phyloP scores from a whole-genome alignment of 2,329 filamentous ascomycete genomes.

The Pezicula carpinea region DNA sequence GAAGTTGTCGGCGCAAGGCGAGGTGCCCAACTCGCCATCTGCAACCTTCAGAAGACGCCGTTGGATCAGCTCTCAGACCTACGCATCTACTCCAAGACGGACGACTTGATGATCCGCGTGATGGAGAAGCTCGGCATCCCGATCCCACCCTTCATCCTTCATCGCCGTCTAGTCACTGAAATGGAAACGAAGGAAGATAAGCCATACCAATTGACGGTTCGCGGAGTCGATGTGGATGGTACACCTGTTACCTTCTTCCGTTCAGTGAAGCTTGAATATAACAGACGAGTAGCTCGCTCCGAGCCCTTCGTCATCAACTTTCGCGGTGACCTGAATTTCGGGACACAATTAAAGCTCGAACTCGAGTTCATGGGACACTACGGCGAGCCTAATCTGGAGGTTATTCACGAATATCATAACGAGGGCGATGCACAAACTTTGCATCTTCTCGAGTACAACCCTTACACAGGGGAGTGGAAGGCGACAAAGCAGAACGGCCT shows the following conservation, averaged over 20 bases:
- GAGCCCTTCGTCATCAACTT: constrained; percentile 37
- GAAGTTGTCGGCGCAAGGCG: constrained; percentile 28
- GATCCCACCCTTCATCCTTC: constrained; percentile 35
- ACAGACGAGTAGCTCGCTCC: constrained; percentile 28
- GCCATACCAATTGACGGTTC: constrained; percentile 26
- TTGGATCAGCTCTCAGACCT: constrained; percentile 31
- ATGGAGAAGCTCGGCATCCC: constrained; percentile 34
- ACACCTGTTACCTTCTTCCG: constrained; percentile 37
- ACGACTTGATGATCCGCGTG: constrained; percentile 35
- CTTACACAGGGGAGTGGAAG: constrained; percentile 14
- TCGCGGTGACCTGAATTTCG: constrained; percentile 23
- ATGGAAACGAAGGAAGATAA: constrained; percentile 17
- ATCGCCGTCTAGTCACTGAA: constrained; percentile 29
- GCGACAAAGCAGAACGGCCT: neutral
- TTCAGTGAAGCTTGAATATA: constrained; percentile 35
- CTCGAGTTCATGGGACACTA: constrained; percentile 45
- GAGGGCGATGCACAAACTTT: constrained; percentile 4
- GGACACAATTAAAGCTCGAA: constrained; percentile 30
- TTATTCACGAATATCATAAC: constrained; percentile 16
- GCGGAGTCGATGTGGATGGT: constrained; percentile 36
- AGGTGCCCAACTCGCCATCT: constrained; percentile 35
- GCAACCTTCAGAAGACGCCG: constrained; percentile 41
- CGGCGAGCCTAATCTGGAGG: constrained; percentile 35
- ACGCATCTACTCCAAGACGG: constrained; percentile 32
- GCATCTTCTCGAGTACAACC: constrained; percentile 20